Evolutionary conservation across 108 stramenopile genomes (phyloP), one percentile per base, ranked within the genome.

Genomic region (Cyclotella cryptica): DNA sequence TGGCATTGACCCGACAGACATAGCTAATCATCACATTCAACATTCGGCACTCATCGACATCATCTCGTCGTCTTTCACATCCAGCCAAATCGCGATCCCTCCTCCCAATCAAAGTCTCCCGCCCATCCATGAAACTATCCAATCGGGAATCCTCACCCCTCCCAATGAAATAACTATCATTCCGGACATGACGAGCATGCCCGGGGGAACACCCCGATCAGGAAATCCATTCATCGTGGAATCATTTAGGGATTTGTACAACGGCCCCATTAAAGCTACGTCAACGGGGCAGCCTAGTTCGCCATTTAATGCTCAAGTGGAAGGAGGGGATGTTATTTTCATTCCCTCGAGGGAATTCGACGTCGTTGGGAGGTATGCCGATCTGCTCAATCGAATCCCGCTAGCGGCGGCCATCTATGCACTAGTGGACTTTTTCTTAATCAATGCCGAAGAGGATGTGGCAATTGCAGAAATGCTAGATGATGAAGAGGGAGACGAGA

Each of bases 381-480:
- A 81, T 74, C 57, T 81, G 45, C 73, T 81, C 49, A 70, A 66
- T 57, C 73, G 73, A 19, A 71, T 81, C 54, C 80, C 80, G 27
- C 53, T 74, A 17, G 73, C 69, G 21, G 80, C 80, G 53, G 73
- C 80, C 13, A 26, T 74, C 9, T 81, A 81, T 65, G 80, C 80
- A 3, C 26, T 73, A 10, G 51, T 81, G 1, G 80, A 81, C 42
- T 81, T 81, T 39, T 81, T 81, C 52, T 53, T 81, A 21, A 70
- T 81, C 35, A 81, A 81, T 70, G 68, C 80, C 19, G 80, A 81
- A 28, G 80, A 81, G 57, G 80, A 81, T 46, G 18, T 81, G 57
- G 73, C 80, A 18, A 70, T 81, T 49, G 69, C 63, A 28, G 73
- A 81, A 39, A 54, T 81, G 61, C 57, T 81, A 65, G 70, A 71